phyloP scores from a whole-genome alignment of 345 rosid species.

The Ceriops decandra region DNA sequence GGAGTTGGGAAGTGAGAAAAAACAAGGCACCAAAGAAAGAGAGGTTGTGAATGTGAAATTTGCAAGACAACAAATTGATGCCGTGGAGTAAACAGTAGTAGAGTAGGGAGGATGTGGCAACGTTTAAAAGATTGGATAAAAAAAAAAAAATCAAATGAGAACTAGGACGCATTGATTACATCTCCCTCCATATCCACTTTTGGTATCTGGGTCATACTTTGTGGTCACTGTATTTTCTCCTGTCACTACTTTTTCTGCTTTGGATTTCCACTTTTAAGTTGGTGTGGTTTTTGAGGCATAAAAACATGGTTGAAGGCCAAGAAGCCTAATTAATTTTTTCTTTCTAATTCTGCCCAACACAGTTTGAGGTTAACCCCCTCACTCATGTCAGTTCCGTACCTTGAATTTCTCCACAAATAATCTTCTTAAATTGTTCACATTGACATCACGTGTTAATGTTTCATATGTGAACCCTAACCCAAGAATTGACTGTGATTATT shows the following conservation, averaged over 20 bases:
- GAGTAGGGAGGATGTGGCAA: too few relatives aligned
- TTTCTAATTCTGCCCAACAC: not conserved
- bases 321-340: not conserved
- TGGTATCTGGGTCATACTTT: conserved; percentile 13
- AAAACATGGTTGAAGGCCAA: not conserved
- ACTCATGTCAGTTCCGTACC: conserved; percentile 12
- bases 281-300: conserved; percentile 16
- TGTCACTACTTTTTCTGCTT: conserved; percentile 8
- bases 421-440: conserved; percentile 28
- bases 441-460: conserved; percentile 33
- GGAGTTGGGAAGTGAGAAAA: not conserved
- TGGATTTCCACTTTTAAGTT: conserved; percentile 1
- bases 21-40: not conserved
- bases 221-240: conserved; percentile 1
- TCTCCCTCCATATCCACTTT: conserved; percentile 5
- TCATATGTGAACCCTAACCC: conserved; percentile 12
- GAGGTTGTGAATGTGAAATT: not conserved
- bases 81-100: not conserved
- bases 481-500: not conserved
- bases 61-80: not conserved
- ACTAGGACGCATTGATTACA: conserved; percentile 5
- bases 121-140: too few relatives aligned
- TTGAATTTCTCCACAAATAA: conserved; percentile 15
- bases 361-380: too few relatives aligned
- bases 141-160: too few relatives aligned